A percentile compares a stretch with the other conserved stretches of the same genome.
Conservation (phyloP, 164 flowering plant genomes). For the Chimonanthus salicifolius region DNA sequence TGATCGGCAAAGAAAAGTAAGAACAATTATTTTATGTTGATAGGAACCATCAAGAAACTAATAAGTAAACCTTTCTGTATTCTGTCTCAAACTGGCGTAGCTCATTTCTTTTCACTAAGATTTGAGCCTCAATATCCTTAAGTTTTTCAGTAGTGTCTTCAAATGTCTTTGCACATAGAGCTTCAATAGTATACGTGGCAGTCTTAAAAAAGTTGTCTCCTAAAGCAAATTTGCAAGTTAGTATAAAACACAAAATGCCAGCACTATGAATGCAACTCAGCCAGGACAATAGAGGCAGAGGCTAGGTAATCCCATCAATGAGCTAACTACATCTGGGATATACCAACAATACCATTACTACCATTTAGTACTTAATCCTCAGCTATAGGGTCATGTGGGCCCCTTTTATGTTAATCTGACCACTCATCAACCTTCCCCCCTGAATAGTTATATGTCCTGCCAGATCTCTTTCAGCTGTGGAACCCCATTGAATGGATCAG, state of each 20-base stretch:
- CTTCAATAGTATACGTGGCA: slow-evolving; percentile 88
- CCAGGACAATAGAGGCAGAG: not conserved
- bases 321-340: not conserved
- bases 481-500: too few relatives aligned
- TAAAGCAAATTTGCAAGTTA: slow-evolving; percentile 19
- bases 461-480: too few relatives aligned
- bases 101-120: slow-evolving; percentile 86
- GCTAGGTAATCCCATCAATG: not conserved
- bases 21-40: not conserved
- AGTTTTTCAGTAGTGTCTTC: slow-evolving; percentile 78
- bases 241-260: not conserved
- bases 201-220: slow-evolving; percentile 98
- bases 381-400: too few relatives aligned
- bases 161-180: slow-evolving; percentile 79
- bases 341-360: too few relatives aligned
- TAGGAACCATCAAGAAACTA: not conserved
- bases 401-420: too few relatives aligned
- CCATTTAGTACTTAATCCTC: too few relatives aligned
- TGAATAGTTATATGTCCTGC: too few relatives aligned
- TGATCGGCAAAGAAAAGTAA: slow-evolving; percentile 6
- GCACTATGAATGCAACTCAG: not conserved
- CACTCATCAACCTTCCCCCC: too few relatives aligned
- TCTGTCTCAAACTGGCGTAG: slow-evolving; percentile 92
- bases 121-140: slow-evolving; percentile 82
- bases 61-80: slow-evolving; percentile 62